phyloP scores from a whole-genome alignment of 768 basidiomycete species.

The Boletellus ananas region DNA sequence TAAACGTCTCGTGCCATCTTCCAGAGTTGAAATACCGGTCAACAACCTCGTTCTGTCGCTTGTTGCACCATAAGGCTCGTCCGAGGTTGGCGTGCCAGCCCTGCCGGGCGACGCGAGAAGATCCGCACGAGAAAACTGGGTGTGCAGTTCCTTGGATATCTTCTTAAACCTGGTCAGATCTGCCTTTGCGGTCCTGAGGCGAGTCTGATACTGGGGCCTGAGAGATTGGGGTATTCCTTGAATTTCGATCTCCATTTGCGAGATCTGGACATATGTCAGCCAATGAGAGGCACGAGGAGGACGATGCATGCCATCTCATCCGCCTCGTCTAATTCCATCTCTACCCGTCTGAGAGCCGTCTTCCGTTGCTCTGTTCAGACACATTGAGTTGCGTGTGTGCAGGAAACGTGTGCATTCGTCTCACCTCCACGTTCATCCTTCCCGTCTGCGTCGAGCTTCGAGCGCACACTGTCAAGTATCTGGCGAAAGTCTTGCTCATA shows the following conservation, averaged over 20 bases:
- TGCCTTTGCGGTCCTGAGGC: slow-evolving; percentile 71
- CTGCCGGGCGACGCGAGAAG: slow-evolving; percentile 56
- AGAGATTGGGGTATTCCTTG: slow-evolving; percentile 90
- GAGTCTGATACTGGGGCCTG: slow-evolving; percentile 68
- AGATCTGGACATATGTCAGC: slow-evolving; percentile 53
- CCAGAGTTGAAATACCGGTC: slow-evolving; percentile 70
- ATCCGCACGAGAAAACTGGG: slow-evolving; percentile 68
- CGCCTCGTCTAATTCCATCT: slow-evolving; percentile 96
- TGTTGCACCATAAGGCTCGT: slow-evolving; percentile 72
- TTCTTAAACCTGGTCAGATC: slow-evolving; percentile 80
- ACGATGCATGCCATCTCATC: slow-evolving; percentile 79
- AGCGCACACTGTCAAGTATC: slow-evolving; percentile 68
- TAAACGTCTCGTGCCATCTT: slow-evolving; percentile 80
- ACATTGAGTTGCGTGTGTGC: neutral
- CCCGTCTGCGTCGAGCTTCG: slow-evolving; percentile 71
- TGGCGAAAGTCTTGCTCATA: slow-evolving; percentile 92
- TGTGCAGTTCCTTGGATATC: slow-evolving; percentile 66
- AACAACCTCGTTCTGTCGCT: slow-evolving; percentile 80
- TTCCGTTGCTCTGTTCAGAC: slow-evolving; percentile 68
- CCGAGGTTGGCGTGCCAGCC: slow-evolving; percentile 45
- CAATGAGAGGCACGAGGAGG: neutral
- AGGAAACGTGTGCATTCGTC: slow-evolving; percentile 20
- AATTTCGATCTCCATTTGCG: slow-evolving; percentile 99
- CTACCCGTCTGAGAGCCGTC: slow-evolving; percentile 73
- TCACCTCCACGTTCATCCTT: slow-evolving; percentile 67